phyloP scores from a whole-genome alignment of 176 grass and related monocot species.

The Phoenix roebelenii region DNA sequence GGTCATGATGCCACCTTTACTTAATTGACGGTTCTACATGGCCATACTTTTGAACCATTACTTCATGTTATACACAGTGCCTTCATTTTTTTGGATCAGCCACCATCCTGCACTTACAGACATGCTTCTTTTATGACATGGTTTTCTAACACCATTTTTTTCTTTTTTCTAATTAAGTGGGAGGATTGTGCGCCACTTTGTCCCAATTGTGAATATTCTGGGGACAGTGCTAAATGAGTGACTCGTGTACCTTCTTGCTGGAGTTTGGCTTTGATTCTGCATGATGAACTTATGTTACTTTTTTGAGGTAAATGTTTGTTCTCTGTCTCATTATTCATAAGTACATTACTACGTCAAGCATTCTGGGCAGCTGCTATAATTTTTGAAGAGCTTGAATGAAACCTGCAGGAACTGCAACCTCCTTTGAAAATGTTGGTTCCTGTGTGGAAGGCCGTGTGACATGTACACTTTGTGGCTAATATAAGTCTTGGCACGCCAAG shows the following conservation, averaged over 20 bases:
- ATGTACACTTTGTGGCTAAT: no score
- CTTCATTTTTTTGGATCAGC: no score
- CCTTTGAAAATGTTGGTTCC: conserved; percentile 56
- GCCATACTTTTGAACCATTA: no score
- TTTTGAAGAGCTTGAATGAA: not conserved
- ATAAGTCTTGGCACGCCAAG: no score
- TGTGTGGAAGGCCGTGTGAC: conserved; percentile 47
- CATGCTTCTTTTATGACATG: no score
- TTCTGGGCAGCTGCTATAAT: no score
- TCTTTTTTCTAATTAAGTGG: conserved; percentile 16
- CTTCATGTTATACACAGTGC: no score
- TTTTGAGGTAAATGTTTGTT: conserved; percentile 40
- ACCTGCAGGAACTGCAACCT: conserved; percentile 44
- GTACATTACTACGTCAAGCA: no score
- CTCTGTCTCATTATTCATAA: not conserved
- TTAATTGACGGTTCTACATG: no score
- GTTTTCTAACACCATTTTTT: no score
- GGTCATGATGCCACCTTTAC: no score
- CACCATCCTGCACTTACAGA: no score
- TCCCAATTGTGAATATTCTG: conserved; percentile 47
- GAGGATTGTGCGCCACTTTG: conserved; percentile 35
- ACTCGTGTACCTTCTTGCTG: conserved; percentile 60
- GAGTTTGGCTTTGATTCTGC: conserved; percentile 55
- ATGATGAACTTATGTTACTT: conserved; percentile 36
- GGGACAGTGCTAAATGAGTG: conserved; percentile 48